Percentiles rank a stretch among this genome's conserved stretches.
phyloP scores from a whole-genome alignment of 2,329 filamentous ascomycete species.

The Mollisiaceae sp. region DNA sequence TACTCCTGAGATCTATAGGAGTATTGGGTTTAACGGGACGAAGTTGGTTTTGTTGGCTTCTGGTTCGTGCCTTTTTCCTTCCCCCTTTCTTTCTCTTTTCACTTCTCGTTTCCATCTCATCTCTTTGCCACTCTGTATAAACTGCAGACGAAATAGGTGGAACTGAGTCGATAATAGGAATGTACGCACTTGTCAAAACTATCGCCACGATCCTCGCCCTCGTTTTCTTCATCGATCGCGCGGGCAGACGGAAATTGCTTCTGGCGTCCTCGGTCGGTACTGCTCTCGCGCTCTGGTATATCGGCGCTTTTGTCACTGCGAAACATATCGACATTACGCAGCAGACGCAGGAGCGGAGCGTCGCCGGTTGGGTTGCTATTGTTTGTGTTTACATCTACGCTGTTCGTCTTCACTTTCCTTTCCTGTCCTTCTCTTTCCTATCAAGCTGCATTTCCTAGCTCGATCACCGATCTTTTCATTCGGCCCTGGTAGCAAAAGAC shows the following conservation, averaged over 20 bases:
- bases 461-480: too few relatives aligned
- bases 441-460: neutral
- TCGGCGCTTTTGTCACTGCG: constrained; percentile 36
- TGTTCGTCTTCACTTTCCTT: constrained; percentile 26
- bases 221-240: constrained; percentile 62
- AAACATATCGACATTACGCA: constrained; percentile 26
- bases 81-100: neutral
- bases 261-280: constrained; percentile 28
- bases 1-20: constrained; percentile 34
- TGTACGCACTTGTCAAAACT: constrained; percentile 35
- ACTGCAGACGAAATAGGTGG: too few relatives aligned
- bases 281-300: constrained; percentile 33
- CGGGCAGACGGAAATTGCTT: constrained; percentile 57
- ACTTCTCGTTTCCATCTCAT: neutral
- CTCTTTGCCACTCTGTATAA: too few relatives aligned
- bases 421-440: neutral
- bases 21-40: constrained; percentile 35
- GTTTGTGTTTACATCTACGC: constrained; percentile 36
- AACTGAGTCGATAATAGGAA: constrained; percentile 19
- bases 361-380: constrained; percentile 34
- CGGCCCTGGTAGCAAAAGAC: too few relatives aligned
- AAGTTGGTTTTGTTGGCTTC: constrained; percentile 32
- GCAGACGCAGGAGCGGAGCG: constrained; percentile 17
- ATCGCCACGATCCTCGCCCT: constrained; percentile 48
- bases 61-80: constrained; percentile 22